These are phyloP conservation scores for Oemleria cerasiformis DNA, from an alignment of 306 rosid genomes.

Conservation along the genomic window DNA sequence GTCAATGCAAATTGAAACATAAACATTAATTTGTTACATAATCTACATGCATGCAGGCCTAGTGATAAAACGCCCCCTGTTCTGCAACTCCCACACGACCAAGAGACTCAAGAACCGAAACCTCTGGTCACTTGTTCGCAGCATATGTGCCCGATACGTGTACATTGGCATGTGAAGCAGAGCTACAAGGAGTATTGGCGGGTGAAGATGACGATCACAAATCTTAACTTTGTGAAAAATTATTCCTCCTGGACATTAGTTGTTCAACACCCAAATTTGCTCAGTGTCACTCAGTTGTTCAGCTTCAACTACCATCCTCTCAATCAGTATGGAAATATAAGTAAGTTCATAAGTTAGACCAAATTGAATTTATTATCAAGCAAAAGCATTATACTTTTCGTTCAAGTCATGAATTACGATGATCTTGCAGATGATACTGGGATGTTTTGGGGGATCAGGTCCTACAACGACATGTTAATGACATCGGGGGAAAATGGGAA, in stretches of 20 bases:
- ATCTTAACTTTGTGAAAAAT: slow-evolving; percentile 57
- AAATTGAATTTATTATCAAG: too few relatives aligned
- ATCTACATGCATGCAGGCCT: slow-evolving; percentile 33
- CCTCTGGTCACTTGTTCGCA: slow-evolving; percentile 55
- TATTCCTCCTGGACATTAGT: slow-evolving; percentile 78
- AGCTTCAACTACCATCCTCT: slow-evolving; percentile 74
- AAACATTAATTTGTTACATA: too few relatives aligned
- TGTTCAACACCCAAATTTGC: slow-evolving; percentile 66
- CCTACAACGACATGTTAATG: slow-evolving; percentile 69
- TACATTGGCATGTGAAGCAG: slow-evolving; percentile 84
- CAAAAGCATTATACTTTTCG: too few relatives aligned
- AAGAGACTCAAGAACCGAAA: slow-evolving; percentile 1
- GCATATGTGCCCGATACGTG: slow-evolving; percentile 79
- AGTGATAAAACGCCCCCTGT: slow-evolving; percentile 31
- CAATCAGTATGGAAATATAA: slow-evolving; percentile 40
- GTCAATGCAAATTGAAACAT: too few relatives aligned
- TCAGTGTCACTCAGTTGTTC: slow-evolving; percentile 54
- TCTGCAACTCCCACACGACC: slow-evolving; percentile 41
- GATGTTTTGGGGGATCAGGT: slow-evolving; percentile 70
- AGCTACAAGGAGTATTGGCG: slow-evolving; percentile 76
- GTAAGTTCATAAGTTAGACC: slow-evolving; percentile 40
- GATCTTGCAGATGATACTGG: slow-evolving; percentile 64
- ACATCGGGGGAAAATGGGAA: slow-evolving; percentile 51
- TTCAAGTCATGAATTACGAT: too few relatives aligned
- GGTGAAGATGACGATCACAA: slow-evolving; percentile 72